These are phyloP conservation scores for Aquanectria penicillioides DNA, from an alignment of 2,329 filamentous ascomycete species.

Conservation along the genomic window DNA sequence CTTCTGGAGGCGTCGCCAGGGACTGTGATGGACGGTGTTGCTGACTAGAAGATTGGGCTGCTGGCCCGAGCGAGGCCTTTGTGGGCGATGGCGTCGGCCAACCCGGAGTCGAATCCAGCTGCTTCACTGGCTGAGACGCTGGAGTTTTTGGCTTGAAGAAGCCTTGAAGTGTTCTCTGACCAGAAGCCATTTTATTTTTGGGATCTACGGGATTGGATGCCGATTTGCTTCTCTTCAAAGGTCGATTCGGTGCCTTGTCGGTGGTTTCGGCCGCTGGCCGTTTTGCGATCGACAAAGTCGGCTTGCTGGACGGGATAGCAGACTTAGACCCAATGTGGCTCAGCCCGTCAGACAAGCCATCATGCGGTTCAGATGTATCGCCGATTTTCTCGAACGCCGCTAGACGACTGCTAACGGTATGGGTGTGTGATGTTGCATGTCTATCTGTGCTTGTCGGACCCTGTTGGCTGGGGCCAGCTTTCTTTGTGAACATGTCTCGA, in stretches of 20 bases:
- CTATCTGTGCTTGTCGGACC: slow-evolving; percentile 7
- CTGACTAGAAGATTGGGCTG: neutral
- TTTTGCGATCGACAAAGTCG: slow-evolving; percentile 27
- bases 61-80: slow-evolving; percentile 22
- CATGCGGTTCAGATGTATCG: slow-evolving; percentile 1
- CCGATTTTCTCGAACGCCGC: neutral
- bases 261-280: slow-evolving; percentile 24
- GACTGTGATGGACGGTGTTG: neutral
- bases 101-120: slow-evolving; percentile 9
- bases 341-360: neutral
- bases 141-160: slow-evolving; percentile 74
- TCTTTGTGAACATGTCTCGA: slow-evolving; percentile 85
- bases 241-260: slow-evolving; percentile 12
- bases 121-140: slow-evolving; percentile 18
- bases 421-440: neutral
- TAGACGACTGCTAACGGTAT: neutral
- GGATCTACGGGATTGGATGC: slow-evolving; percentile 28
- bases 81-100: slow-evolving; percentile 25
- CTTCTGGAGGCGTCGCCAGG: neutral
- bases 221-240: slow-evolving; percentile 42
- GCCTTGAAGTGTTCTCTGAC: slow-evolving; percentile 73
- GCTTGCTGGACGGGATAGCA: slow-evolving; percentile 1
- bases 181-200: slow-evolving; percentile 46
- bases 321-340: neutral
- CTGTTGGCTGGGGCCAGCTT: slow-evolving; percentile 25